Base-by-base conservation (phyloP, 768 basidiomycete species). In the Pulveroboletus sp. region DNA sequence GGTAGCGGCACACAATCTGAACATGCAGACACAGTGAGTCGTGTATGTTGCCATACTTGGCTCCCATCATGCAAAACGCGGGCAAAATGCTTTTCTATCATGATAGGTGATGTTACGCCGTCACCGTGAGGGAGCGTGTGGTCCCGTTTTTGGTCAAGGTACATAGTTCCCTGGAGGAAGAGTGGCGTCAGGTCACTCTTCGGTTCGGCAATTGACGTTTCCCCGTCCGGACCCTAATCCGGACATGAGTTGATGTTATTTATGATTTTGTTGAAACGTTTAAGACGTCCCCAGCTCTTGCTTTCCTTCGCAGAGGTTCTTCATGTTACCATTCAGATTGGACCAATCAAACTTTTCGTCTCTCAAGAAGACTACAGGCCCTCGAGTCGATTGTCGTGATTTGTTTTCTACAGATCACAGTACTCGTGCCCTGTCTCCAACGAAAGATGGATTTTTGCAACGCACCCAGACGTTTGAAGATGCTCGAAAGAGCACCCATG, bases 371-470 rank as follows among this genome's bases (percentile, higher is more conserved):
- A 43, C 23, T 13, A 4, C 45, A 22, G 4, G 31, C 39, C 51
- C 48, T 11, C 57, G 63, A 32, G 27, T 52, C 36, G 59, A 64
- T 53, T 63, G 56, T 20, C 62, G 62, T 27, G 26, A 5, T 32
- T 13, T 64, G 37, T 64, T 64, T 47, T 23, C 42, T 16, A 12
- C 34, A 20, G 53, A 50, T 36, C 36, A 23, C 22, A 44, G 26
- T 17, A 46, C 46, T 13, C 17, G 30, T 6, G 1, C 41, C 1
- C 27, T 24, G 26, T 40, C 54, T 39, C 45, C 49, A 17, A 29
- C 41, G 20, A 26, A 43, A 27, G 35, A 31, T 3, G 17, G 1
- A 17, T 16, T 32, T 26, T 31, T 17, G 32, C 54, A 26, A 39
- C 51, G 47, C 6, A 49, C 50, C 37, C 32, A 41, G 35, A n/a